Base-by-base conservation (phyloP, 352 stramenopile species). In the Globisporangium orthogonon region DNA sequence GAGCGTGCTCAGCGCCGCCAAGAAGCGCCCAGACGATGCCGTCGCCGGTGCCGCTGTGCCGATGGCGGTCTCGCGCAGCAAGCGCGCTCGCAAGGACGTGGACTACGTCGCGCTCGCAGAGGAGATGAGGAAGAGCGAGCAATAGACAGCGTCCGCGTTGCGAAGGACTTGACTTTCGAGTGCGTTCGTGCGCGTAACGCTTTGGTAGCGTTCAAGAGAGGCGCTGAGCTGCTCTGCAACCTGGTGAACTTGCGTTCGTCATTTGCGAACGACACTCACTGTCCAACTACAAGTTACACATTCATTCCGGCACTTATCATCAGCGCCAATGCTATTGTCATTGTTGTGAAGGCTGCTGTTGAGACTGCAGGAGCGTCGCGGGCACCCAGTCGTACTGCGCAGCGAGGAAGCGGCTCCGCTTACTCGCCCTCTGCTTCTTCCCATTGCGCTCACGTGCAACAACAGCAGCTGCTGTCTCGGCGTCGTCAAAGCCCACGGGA, bases 41-140 rank as follows among this genome's bases (percentile, higher is more conserved):
- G 28, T 23, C 23, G 23, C 23, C 23, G 23, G 23, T 23, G 23
- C 7, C 11, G 4, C 2, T 14, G 37, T 30, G 37, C 23, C 23
- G 41, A 55, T 69, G 50, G 67, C 43, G 4, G 56, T 50, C 10
- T 66, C 54, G 11, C 67, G 73, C 41, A 75, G 65, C 50, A 89
- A 89, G 29, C 76, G 78, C 7, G 43, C 54, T 13, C 73, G 76
- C 49, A 87, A 83, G 46, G 72, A 75, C 14, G 78, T 89, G 18
- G 76, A 89, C 51, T 89, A 89, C 52, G 72, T 87, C 45, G 76
- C 76, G n/a, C 61, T 89, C 14, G 76, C 76, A 14, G 78, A 80
- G 60, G 56, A 86, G 51, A 52, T 89, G 33, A 58, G 56, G n/a
- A 43, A 73, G 18, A 60, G 74, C 39, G 33, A 51, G 13, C 56